phyloP scores from a whole-genome alignment of 1,284 basidiomycete species.

The Ceratobasidium sp. region DNA sequence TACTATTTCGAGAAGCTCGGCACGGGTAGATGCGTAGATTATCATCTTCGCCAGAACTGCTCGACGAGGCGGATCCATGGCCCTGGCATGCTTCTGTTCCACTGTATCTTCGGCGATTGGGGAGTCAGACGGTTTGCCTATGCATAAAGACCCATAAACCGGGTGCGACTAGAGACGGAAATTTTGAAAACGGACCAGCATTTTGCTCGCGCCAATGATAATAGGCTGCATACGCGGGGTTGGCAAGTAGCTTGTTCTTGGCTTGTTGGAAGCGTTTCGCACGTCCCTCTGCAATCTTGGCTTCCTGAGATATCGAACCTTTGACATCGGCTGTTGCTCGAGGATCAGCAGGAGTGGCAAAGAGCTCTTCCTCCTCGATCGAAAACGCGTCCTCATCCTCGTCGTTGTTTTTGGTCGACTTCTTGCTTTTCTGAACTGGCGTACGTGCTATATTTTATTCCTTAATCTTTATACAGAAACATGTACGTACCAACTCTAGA shows the following conservation, averaged over 20 bases:
- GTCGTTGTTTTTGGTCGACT: not conserved
- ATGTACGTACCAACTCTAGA: not conserved
- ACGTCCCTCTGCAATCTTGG: not conserved
- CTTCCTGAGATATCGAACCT: not conserved
- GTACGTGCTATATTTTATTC: not conserved
- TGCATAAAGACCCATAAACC: not conserved
- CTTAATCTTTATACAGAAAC: not conserved
- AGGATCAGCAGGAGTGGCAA: constrained; percentile 8
- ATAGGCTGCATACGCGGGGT: constrained; percentile 15
- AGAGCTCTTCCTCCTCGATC: constrained; percentile 15
- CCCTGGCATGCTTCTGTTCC: not conserved
- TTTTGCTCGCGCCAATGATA: constrained; percentile 28
- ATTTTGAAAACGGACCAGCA: not conserved
- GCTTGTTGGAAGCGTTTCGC: not conserved
- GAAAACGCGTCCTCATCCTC: constrained; percentile 18
- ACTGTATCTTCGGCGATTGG: constrained; percentile 6
- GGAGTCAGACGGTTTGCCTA: constrained; percentile 16
- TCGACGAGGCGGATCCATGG: constrained; percentile 6
- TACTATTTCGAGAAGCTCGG: constrained; percentile 33
- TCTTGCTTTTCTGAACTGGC: constrained; percentile 1
- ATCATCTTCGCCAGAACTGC: constrained; percentile 10
- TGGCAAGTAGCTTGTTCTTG: not conserved
- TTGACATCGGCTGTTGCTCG: not conserved
- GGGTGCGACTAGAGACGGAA: not conserved
- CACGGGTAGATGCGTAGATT: constrained; percentile 3